phyloP scores from a whole-genome alignment of 208 protist genomes.

The Endotrypanum monterogeii region DNA sequence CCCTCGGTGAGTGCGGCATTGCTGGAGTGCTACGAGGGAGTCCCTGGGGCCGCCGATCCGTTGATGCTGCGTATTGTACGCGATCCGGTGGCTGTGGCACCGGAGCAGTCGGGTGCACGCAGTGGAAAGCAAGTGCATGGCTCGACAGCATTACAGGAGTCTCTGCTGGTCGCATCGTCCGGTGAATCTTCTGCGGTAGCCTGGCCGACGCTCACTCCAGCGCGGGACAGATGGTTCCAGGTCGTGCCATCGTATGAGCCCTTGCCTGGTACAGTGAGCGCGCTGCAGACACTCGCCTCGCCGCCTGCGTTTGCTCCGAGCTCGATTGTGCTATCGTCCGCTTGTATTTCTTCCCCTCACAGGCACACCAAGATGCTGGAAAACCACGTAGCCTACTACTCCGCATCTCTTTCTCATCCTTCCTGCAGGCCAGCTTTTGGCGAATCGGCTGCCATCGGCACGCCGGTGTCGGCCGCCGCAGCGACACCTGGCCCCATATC shows the following conservation, averaged over 20 bases:
- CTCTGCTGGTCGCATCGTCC: not conserved
- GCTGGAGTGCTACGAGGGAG: conserved; percentile 47
- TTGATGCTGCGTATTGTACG: conserved; percentile 54
- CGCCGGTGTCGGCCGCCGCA: not conserved
- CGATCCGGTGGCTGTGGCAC: conserved; percentile 22
- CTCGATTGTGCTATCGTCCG: conserved; percentile 29
- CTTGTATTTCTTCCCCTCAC: conserved; percentile 27
- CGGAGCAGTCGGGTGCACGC: not conserved
- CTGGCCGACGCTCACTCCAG: conserved; percentile 24
- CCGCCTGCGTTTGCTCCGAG: conserved; percentile 48
- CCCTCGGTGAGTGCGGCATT: conserved; percentile 29
- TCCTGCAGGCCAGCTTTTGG: not conserved
- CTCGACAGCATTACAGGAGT: not conserved
- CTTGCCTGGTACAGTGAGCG: conserved; percentile 71
- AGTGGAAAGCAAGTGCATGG: not conserved
- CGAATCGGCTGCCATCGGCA: not conserved
- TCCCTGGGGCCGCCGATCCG: conserved; percentile 45
- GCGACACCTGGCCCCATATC: not conserved
- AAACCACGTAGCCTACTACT: conserved; percentile 54
- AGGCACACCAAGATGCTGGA: conserved; percentile 40
- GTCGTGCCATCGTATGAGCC: conserved; percentile 75
- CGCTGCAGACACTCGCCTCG: conserved; percentile 25
- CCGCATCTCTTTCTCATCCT: conserved; percentile 7
- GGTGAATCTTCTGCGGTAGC: conserved; percentile 10
- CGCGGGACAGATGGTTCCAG: conserved; percentile 65